Evolutionary conservation across 768 basidiomycete species (phyloP), one percentile per base, ranked within the genome.

Genomic region (Termitomyces sp.): DNA sequence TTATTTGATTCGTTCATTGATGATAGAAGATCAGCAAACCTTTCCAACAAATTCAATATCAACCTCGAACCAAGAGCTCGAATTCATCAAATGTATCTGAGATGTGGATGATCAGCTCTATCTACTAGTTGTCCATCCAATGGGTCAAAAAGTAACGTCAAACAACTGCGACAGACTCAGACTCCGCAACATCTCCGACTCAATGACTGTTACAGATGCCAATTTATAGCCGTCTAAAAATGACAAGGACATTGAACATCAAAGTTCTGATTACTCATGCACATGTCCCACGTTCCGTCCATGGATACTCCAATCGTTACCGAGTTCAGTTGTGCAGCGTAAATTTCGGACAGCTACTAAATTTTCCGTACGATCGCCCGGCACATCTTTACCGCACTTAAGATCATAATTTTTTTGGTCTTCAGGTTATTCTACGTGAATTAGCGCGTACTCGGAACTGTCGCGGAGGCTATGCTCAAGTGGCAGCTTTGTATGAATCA

Each of bases 181-280:
- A 56, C 54, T 59, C 61, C 57, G 56, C 17, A 23, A 42, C 11
- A 41, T 55, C 57, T 56, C 55, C 57, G 57, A 54, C 53, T 55
- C 17, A 52, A 58, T 34, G 42, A 44, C 50, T 19, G 3, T 23
- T 8, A 7, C 8, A 2, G 37, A 16, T 16, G 23, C 16, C 43
- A 27, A 17, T 25, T 49, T 28, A 11, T 30, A 12, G 11, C n/a
- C n/a, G 10, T 19, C 11, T 2, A 23, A 6, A 11, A n/a, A 9
- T n/a, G n/a, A n/a, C n/a, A 35, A 19, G 10, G 28, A 46, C 10
- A 11, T 16, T 34, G 47, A 35, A 37, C 23, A 25, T 27, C 49
- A 50, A 27, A 37, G 25, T 17, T 50, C 17, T n/a, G 35, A 27
- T 16, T 44, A 9, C 14, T 16, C 35, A 16, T 35, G 14, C 14